A percentile compares a stretch with the other conserved stretches of the same genome.
Conservation (phyloP, 2,329 filamentous ascomycete species). For the Phoma sp. region DNA sequence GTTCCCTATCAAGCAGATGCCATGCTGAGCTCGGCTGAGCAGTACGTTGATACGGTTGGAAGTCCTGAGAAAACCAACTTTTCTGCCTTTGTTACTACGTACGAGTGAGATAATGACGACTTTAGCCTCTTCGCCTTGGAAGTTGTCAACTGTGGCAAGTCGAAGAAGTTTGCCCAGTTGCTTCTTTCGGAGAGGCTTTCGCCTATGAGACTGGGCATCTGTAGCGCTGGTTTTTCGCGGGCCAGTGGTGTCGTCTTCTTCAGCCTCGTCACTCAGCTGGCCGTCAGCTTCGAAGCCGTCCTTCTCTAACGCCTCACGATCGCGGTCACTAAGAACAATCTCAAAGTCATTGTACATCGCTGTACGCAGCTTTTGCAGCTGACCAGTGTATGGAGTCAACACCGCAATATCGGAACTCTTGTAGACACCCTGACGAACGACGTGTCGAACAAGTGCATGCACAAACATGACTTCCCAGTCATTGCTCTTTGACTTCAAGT, state of each 20-base stretch:
- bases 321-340: constrained; percentile 68
- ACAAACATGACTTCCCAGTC: constrained; percentile 69
- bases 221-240: too few relatives aligned
- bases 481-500: constrained; percentile 59
- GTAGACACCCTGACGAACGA: constrained; percentile 70
- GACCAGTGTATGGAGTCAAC: constrained; percentile 69
- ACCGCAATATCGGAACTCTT: constrained; percentile 68
- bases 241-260: not conserved
- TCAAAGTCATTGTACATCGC: constrained; percentile 59
- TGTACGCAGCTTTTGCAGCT: constrained; percentile 59
- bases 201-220: constrained; percentile 2
- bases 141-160: constrained; percentile 74
- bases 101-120: constrained; percentile 74
- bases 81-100: constrained; percentile 66
- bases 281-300: constrained; percentile 24
- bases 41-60: constrained; percentile 73
- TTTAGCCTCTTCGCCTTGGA: constrained; percentile 77
- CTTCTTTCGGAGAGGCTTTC: constrained; percentile 30
- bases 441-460: constrained; percentile 65
- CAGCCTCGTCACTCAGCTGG: too few relatives aligned
- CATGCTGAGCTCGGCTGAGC: constrained; percentile 69
- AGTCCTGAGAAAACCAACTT: constrained; percentile 69
- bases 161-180: constrained; percentile 29
- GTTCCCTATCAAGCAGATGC: constrained; percentile 75
- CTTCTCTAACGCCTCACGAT: constrained; percentile 59